phyloP scores from a whole-genome alignment of 768 basidiomycete genomes.

The Russula sp. region DNA sequence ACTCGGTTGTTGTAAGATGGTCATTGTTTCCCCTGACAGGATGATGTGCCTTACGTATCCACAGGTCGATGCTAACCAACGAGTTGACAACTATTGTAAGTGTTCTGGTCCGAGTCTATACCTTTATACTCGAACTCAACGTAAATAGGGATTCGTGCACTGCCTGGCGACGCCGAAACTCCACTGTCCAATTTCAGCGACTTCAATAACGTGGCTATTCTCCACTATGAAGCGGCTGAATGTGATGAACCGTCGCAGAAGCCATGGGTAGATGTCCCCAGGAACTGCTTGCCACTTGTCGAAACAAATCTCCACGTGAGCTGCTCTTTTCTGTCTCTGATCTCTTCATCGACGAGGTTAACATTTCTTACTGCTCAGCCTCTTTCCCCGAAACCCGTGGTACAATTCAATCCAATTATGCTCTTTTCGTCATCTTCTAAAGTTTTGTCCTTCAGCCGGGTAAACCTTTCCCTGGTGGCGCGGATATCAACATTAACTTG shows the following conservation, averaged over 20 bases:
- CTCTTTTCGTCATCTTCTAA: background rate
- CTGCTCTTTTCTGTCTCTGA: background rate
- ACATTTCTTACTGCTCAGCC: slow-evolving; percentile 16
- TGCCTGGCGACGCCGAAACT: slow-evolving; percentile 32
- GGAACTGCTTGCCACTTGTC: slow-evolving; percentile 20
- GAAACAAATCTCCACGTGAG: slow-evolving; percentile 31
- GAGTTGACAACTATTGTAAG: slow-evolving; percentile 47
- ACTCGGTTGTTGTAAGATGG: slow-evolving; percentile 33
- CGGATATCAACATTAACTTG: slow-evolving; percentile 29
- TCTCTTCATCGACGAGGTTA: background rate
- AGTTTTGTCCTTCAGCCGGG: slow-evolving; percentile 30
- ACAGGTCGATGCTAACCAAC: slow-evolving; percentile 42
- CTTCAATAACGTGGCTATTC: slow-evolving; percentile 42
- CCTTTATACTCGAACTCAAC: background rate
- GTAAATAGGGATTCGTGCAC: slow-evolving; percentile 32
- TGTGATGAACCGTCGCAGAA: slow-evolving; percentile 36
- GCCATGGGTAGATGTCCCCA: slow-evolving; percentile 19
- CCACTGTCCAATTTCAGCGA: slow-evolving; percentile 30
- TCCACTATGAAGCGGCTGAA: slow-evolving; percentile 41
- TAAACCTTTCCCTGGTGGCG: slow-evolving; percentile 29
- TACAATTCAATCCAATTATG: background rate
- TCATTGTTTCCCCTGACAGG: background rate
- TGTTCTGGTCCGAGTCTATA: slow-evolving; percentile 22
- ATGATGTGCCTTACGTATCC: background rate
- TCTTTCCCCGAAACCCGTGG: slow-evolving; percentile 11